Evolutionary conservation across 768 basidiomycete genomes (phyloP).

Genomic region (Gautieria morchelliformis): DNA sequence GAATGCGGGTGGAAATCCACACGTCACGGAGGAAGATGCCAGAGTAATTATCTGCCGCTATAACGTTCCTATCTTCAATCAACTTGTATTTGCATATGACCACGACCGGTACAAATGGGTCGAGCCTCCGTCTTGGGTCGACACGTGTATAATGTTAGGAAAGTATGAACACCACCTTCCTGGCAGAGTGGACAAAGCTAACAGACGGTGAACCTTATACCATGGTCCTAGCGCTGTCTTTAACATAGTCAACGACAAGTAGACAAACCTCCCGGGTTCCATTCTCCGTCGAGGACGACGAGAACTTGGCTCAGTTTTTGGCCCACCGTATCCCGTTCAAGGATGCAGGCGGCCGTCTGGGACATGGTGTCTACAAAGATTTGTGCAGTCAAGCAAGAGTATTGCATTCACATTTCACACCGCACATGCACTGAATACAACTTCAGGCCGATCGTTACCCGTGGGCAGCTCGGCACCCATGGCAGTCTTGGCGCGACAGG

Average conservation of each 20-base stretch:
- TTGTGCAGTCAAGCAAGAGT: neutral
- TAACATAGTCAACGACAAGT: neutral
- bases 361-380: constrained; percentile 7
- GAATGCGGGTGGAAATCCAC: constrained; percentile 1
- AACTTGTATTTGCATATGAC: constrained; percentile 1
- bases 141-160: neutral
- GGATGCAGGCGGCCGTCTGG: constrained; percentile 7
- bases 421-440: neutral
- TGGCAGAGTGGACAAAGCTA: neutral
- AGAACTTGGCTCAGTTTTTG: constrained; percentile 7
- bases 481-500: constrained; percentile 57
- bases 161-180: neutral
- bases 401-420: neutral
- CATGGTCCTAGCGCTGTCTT: neutral
- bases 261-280: neutral
- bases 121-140: constrained; percentile 6
- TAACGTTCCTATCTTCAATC: neutral
- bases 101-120: constrained; percentile 7
- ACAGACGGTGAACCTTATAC: neutral
- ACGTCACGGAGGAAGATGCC: neutral
- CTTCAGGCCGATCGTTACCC: constrained; percentile 16
- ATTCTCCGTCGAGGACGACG: constrained; percentile 7
- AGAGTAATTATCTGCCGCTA: constrained; percentile 5
- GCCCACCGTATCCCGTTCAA: constrained; percentile 9
- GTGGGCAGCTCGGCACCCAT: constrained; percentile 43